Evolutionary conservation across 371 early-diverging fungal genomes (phyloP).

Genomic region (Batrachochytrium dendrobatidis): DNA sequence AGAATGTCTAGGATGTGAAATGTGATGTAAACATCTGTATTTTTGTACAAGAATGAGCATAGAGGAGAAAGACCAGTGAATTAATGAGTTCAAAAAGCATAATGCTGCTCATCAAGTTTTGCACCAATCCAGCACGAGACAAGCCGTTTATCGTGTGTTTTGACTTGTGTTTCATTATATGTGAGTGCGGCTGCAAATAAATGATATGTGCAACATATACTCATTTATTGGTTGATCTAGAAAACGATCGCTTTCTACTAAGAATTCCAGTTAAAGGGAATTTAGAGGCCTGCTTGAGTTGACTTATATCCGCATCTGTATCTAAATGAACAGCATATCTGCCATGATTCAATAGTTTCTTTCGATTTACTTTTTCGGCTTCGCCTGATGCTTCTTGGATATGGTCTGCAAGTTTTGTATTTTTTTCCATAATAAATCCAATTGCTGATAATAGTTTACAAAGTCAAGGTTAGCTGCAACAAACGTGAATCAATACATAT

Average conservation of each 20-base stretch:
- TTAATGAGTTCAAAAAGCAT: too few species aligned
- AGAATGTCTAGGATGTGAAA: too few species aligned
- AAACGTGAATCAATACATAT: background rate
- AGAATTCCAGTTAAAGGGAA: constrained; percentile 1
- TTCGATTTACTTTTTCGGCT: background rate
- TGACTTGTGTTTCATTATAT: too few species aligned
- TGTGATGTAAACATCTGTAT: too few species aligned
- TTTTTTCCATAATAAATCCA: background rate
- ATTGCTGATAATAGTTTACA: background rate
- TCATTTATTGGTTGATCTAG: too few species aligned
- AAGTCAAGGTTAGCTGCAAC: background rate
- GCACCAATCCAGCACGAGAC: too few species aligned
- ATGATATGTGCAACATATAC: too few species aligned
- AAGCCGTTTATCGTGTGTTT: too few species aligned
- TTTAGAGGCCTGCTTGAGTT: background rate
- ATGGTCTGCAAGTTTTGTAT: background rate
- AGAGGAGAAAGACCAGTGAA: too few species aligned
- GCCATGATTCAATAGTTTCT: background rate
- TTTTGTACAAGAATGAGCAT: too few species aligned
- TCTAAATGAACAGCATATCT: background rate
- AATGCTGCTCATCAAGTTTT: too few species aligned
- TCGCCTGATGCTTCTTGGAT: constrained; percentile 2
- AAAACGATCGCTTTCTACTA: constrained; percentile 1
- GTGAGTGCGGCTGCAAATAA: too few species aligned
- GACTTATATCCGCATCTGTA: background rate